Base-by-base conservation (phyloP, 495 filamentous ascomycete genomes). In the Clohesyomyces aquaticus region DNA sequence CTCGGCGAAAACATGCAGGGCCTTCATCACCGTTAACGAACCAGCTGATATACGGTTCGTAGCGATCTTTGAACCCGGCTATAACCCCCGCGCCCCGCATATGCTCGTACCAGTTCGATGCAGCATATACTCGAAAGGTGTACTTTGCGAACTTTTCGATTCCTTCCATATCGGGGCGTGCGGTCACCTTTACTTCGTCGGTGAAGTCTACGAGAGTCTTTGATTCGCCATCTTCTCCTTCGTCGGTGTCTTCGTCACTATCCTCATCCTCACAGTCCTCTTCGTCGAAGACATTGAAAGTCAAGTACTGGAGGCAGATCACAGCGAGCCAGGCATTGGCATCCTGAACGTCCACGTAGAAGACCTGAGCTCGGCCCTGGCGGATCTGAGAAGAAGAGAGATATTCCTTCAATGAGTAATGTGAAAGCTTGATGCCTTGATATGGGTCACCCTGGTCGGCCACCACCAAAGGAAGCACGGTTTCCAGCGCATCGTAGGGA, bases 241-340 rank as follows among this genome's bases (percentile, higher is more conserved):
- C n/a, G n/a, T n/a, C n/a, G n/a, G n/a, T n/a, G n/a, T n/a, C n/a
- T n/a, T n/a, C n/a, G n/a, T n/a, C n/a, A n/a, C n/a, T n/a, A n/a
- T n/a, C n/a, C n/a, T n/a, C n/a, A n/a, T n/a, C n/a, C n/a, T n/a
- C n/a, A n/a, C n/a, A n/a, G n/a, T n/a, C 6, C 4, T 57, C 41
- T 18, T 45, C 12, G 38, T 46, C 32, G 27, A 57, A 57, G 6
- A 25, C 4, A 8, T 19, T 45, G 35, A 57, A 46, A 3, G 54
- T 45, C 2, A 57, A 38, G 27, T 57, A 57, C 23, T 57, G 38
- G 32, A 57, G 54, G 27, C 54, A 57, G 18, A 57, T 46, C 4
- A 19, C 4, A 12, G 32, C 35, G 21, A 57, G 54, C 41, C 41
- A 43, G 11, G 54, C 54, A 27, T 57, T 21, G 10, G 38, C 9